phyloP scores from a whole-genome alignment of 192 early-diverging fungal genomes.

The Backusella westeae region DNA sequence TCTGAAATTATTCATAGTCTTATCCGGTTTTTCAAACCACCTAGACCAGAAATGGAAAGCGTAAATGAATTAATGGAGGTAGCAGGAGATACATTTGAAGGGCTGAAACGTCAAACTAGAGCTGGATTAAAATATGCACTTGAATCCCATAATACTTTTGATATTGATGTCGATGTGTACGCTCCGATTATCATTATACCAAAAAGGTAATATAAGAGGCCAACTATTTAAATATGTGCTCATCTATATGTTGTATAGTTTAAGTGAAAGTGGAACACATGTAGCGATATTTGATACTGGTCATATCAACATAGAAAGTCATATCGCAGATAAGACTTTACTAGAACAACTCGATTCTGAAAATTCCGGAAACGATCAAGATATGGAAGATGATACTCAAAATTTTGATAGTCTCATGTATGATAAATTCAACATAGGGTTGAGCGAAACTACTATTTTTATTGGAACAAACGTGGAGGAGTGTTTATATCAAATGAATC shows the following conservation, averaged over 20 bases:
- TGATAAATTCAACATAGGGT: constrained; percentile 71
- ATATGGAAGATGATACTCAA: constrained; percentile 58
- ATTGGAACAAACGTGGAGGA: constrained; percentile 46
- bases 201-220: constrained; percentile 23
- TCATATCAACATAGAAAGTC: constrained; percentile 70
- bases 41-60: constrained; percentile 58
- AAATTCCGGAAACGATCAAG: constrained; percentile 35
- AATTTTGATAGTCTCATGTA: constrained; percentile 69
- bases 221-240: not conserved
- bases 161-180: constrained; percentile 77
- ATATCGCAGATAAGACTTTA: constrained; percentile 60
- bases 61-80: constrained; percentile 57
- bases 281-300: constrained; percentile 80
- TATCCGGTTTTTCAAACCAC: constrained; percentile 72
- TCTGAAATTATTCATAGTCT: constrained; percentile 62
- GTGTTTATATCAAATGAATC: constrained; percentile 17
- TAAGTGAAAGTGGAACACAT: constrained; percentile 41
- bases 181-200: constrained; percentile 85
- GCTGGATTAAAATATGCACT: constrained; percentile 78
- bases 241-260: constrained; percentile 21
- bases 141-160: constrained; percentile 70
- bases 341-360: constrained; percentile 46
- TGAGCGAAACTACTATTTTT: constrained; percentile 70
- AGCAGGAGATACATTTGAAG: constrained; percentile 69
- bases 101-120: constrained; percentile 70